Percentiles rank a stretch among this genome's conserved stretches.
These are phyloP conservation scores for Aureococcus anophagefferens DNA, from an alignment of 108 stramenopile species.

Conservation along the genomic window DNA sequence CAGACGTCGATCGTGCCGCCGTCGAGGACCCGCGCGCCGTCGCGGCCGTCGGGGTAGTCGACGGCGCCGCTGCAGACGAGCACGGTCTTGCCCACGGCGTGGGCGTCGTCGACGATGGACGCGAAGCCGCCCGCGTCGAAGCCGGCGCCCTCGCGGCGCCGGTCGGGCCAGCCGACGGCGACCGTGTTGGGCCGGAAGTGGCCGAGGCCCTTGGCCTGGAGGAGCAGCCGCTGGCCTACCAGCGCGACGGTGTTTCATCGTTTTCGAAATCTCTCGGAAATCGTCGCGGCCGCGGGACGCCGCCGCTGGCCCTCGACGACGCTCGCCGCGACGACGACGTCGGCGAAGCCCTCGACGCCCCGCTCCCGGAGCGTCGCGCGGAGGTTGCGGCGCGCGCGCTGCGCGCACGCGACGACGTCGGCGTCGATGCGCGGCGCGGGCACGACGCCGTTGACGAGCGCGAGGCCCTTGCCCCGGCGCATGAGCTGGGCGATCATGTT, in stretches of 20 bases:
- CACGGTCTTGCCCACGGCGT: conserved; percentile 18
- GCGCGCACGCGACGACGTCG: no score
- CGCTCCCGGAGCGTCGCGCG: not conserved
- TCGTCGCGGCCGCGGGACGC: conserved; percentile 19
- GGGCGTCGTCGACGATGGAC: conserved; percentile 18
- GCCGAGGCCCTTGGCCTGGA: conserved; percentile 37
- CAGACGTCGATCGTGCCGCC: conserved; percentile 34
- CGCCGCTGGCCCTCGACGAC: not conserved
- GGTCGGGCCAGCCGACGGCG: conserved; percentile 28
- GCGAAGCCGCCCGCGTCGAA: conserved; percentile 10
- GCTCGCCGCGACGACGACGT: not conserved
- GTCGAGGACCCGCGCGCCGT: not conserved
- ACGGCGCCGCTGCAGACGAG: conserved; percentile 6
- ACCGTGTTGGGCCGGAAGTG: conserved; percentile 36
- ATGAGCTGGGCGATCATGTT: no score
- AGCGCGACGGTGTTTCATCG: no score
- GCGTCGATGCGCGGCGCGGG: no score
- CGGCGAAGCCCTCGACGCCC: conserved; percentile 12
- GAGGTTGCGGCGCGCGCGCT: not conserved
- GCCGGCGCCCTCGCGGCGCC: conserved; percentile 25
- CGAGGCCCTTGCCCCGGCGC: no score
- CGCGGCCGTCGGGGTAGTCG: not conserved
- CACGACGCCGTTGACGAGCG: no score
- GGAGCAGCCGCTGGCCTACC: not conserved
- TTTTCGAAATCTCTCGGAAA: no score